phyloP scores from a whole-genome alignment of 164 flowering plant species.

The Tetrastigma voinierianum region DNA sequence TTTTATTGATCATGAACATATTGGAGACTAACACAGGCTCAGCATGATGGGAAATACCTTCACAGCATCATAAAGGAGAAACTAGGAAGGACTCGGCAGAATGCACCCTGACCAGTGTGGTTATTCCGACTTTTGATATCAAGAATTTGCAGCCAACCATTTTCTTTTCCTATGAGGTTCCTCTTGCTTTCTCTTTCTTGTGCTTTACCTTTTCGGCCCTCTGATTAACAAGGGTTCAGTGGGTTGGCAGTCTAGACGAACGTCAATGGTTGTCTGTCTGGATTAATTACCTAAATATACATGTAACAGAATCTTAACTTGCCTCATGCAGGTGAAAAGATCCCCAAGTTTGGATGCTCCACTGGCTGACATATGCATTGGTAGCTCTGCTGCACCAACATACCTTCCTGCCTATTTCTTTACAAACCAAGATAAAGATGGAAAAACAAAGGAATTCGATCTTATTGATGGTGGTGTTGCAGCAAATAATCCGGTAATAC shows the following conservation, averaged over 20 bases:
- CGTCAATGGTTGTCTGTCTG: no score
- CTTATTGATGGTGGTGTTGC: slow-evolving; percentile 2
- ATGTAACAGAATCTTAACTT: background rate
- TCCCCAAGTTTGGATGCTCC: background rate
- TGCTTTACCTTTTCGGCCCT: background rate
- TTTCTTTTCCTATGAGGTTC: background rate
- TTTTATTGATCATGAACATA: no score
- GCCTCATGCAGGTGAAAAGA: background rate
- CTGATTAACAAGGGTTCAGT: background rate
- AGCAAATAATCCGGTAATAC: slow-evolving; percentile 2
- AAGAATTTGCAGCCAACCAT: background rate
- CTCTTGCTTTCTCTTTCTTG: background rate
- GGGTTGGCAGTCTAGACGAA: no score
- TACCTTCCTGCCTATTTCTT: no score
- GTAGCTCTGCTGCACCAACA: no score
- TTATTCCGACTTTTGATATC: background rate
- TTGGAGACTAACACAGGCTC: no score
- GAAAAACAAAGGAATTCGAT: no score
- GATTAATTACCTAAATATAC: background rate
- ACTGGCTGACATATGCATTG: background rate
- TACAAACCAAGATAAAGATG: no score
- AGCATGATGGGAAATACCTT: background rate
- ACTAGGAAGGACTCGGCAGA: slow-evolving; percentile 3
- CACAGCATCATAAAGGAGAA: background rate
- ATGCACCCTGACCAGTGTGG: background rate